Evolutionary conservation across 2,329 filamentous ascomycete genomes (phyloP), one percentile per base, ranked within the genome.

Genomic region (Myriosclerotinia curreyana): DNA sequence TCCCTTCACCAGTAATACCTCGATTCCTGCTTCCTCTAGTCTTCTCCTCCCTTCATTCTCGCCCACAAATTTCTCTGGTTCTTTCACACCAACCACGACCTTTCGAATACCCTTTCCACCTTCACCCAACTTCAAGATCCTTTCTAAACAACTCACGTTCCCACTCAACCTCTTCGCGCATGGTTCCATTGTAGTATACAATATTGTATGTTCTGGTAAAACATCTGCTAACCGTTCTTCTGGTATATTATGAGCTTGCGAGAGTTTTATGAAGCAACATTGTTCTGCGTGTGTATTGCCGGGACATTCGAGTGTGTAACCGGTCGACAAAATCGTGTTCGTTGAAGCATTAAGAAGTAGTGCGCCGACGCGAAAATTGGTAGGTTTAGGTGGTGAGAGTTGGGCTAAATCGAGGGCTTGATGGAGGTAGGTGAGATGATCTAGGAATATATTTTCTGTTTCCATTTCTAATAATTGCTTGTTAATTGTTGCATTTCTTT

Each of bases 221-320:
- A 80, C 76, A 22, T 78, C 72, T 17, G 76, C 77, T 5, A 92
- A 80, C 0, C 77, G 74, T 60, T 84, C 83, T 68, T 89, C 86
- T 25, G 80, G 65, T 0, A 82, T 77, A 2, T 73, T 73, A 63
- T 83, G 74, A 67, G 79, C 71, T 55, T 78, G 72, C 1, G 84
- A 80, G 17, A 87, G 82, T 75, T 99, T 98, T 56, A 87, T 77
- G 64, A 99, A 83, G 73, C 92, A 96, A 76, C 89, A 94, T 78
- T 99, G 92, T 75, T 99, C 95, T 4, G 95, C 95, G 74, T 99
- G 95, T 0, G 95, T 98, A 78, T 99, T 99, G 50, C 94, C 95
- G 53, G 86, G 82, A 5, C 93, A 85, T 76, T 99, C 94, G 65
- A 97, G 83, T 0, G 95, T 97, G 78, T 94, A 98, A 62, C 95